Evolutionary conservation across 352 stramenopile species (phyloP).

Genomic region (Pythium monospermum): DNA sequence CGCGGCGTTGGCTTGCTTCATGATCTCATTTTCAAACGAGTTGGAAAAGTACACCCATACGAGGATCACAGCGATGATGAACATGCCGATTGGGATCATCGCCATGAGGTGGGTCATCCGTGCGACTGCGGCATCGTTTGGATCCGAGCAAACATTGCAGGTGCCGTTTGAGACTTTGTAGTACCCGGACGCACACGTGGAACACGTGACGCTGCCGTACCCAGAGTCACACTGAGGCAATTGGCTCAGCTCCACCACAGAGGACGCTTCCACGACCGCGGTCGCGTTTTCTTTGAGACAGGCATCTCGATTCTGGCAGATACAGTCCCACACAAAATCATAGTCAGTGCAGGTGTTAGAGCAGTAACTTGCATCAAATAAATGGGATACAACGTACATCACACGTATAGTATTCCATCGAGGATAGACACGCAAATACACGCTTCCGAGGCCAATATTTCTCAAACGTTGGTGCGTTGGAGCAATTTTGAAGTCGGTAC

Average conservation of each 20-base stretch:
- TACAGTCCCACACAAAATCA: background rate
- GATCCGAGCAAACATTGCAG: conserved; percentile 51
- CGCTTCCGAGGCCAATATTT: conserved; percentile 49
- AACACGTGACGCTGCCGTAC: conserved; percentile 46
- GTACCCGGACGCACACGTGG: conserved; percentile 33
- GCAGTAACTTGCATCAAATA: too few relatives aligned
- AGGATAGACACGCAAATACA: conserved; percentile 56
- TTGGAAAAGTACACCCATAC: conserved; percentile 47
- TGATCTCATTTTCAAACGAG: conserved; percentile 37
- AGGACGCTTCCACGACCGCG: background rate
- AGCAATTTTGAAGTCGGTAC: conserved; percentile 41
- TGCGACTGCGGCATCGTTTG: conserved; percentile 30
- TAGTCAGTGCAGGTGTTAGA: too few relatives aligned
- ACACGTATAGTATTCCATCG: conserved; percentile 56
- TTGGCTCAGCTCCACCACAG: conserved; percentile 3
- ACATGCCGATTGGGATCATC: conserved; percentile 35
- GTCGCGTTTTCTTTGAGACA: conserved; percentile 5
- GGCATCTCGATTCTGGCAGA: conserved; percentile 10
- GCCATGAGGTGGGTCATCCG: conserved; percentile 34
- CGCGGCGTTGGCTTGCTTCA: conserved; percentile 45
- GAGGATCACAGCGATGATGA: conserved; percentile 26
- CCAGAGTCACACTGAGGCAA: conserved; percentile 36
- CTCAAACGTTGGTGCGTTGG: conserved; percentile 29
- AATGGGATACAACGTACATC: conserved; percentile 37
- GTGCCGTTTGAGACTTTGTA: conserved; percentile 59